A percentile compares a stretch with the other conserved stretches of the same genome.
Conservation (phyloP, 495 filamentous ascomycete genomes). For the Podospora pseudopauciseta region DNA sequence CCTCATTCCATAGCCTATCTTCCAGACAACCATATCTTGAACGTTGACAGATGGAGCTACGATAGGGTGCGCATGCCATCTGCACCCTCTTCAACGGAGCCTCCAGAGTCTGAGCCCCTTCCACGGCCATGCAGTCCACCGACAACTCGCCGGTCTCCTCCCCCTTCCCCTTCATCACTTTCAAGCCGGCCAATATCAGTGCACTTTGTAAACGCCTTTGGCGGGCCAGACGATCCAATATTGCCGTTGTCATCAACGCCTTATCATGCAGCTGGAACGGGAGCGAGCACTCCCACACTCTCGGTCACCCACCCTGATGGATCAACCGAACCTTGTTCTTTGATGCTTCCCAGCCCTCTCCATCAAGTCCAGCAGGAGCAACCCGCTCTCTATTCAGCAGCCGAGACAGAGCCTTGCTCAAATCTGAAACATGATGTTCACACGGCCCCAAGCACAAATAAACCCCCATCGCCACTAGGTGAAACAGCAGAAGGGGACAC, state of each 20-base stretch:
- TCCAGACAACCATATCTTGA: background rate
- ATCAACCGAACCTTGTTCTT: background rate
- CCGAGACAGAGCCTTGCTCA: background rate
- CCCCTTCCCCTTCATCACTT: background rate
- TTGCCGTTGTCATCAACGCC: background rate
- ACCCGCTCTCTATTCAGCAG: background rate
- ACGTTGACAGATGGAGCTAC: background rate
- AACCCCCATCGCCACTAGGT: background rate
- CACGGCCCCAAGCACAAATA: background rate
- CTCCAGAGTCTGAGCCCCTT: background rate
- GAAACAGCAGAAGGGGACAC: background rate
- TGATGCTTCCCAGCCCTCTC: background rate
- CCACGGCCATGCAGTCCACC: background rate
- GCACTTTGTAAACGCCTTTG: background rate
- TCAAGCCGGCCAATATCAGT: background rate
- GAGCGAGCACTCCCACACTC: background rate
- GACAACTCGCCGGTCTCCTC: background rate
- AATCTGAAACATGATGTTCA: background rate
- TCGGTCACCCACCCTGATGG: slow-evolving; percentile 3
- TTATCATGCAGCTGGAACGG: background rate
- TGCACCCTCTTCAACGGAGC: background rate
- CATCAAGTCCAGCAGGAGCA: background rate
- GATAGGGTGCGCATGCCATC: background rate
- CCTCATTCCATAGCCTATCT: background rate
- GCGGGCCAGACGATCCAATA: background rate